phyloP scores from a whole-genome alignment of 495 filamentous ascomycete species.

The Niebla homalea region DNA sequence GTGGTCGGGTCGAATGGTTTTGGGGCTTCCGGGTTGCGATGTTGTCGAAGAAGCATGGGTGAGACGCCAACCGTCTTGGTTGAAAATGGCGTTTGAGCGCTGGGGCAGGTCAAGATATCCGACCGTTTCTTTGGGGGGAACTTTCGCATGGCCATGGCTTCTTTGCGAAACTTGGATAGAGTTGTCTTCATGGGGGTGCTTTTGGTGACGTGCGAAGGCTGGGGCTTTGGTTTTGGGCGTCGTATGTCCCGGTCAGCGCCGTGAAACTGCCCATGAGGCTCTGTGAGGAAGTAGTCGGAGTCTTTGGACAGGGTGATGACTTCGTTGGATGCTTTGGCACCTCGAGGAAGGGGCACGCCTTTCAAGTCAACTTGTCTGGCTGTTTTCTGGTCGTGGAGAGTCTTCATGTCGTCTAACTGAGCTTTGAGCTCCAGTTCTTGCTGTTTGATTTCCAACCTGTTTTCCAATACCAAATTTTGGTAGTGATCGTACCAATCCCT shows the following conservation, averaged over 20 bases:
- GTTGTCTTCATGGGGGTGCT: too few relatives aligned
- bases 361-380: constrained; percentile 20
- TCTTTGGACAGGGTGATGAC: background rate
- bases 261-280: background rate
- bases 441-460: constrained; percentile 32
- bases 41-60: constrained; percentile 29
- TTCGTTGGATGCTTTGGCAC: background rate
- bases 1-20: constrained; percentile 5
- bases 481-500: constrained; percentile 55
- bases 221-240: background rate
- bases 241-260: background rate
- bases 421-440: constrained; percentile 31
- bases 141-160: constrained; percentile 24
- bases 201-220: too few relatives aligned
- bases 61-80: constrained; percentile 29
- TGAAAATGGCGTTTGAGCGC: constrained; percentile 27
- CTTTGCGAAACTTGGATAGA: constrained; percentile 17
- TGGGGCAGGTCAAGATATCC: constrained; percentile 23
- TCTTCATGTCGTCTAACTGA: constrained; percentile 36
- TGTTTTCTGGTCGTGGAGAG: constrained; percentile 33
- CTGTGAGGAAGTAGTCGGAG: background rate
- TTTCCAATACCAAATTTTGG: constrained; percentile 31
- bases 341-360: constrained; percentile 7
- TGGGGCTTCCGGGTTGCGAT: constrained; percentile 21
- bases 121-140: constrained; percentile 20